Conservation (phyloP, 208 protist genomes). For the Crithidia fasciculata region DNA sequence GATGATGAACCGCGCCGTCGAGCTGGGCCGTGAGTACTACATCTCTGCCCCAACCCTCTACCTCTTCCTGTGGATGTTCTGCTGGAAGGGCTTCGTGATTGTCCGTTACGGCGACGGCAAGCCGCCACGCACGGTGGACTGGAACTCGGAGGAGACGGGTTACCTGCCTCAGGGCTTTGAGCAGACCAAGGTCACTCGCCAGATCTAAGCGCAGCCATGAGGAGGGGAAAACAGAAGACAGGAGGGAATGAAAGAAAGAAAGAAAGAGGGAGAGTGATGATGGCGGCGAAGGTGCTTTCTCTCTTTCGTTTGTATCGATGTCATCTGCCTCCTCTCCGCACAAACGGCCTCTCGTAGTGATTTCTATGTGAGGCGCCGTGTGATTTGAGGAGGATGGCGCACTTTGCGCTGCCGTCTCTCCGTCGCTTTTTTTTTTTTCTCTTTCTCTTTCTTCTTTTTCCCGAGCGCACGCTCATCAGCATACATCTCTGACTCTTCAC, state of each 20-base stretch:
- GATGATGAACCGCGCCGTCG: conserved; percentile 91
- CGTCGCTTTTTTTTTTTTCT: conserved; percentile 1
- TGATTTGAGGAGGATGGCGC: no score
- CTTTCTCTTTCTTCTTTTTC: conserved; percentile 2
- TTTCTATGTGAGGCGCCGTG: no score
- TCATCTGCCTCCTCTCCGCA: no score
- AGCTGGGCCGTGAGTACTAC: conserved; percentile 86
- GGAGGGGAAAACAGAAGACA: neutral
- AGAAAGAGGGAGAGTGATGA: neutral
- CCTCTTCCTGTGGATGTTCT: conserved; percentile 87
- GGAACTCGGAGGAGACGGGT: conserved; percentile 88
- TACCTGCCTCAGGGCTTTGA: conserved; percentile 78
- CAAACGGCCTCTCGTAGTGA: no score
- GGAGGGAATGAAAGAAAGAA: neutral
- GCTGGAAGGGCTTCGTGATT: conserved; percentile 79
- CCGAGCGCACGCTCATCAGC: neutral
- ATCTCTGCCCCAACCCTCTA: conserved; percentile 84
- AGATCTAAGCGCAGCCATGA: conserved; percentile 37
- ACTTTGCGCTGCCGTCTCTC: no score
- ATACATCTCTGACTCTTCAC: no score
- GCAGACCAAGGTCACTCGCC: conserved; percentile 67
- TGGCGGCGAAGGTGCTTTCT: neutral
- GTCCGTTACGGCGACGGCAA: conserved; percentile 84
- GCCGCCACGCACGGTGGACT: conserved; percentile 85
- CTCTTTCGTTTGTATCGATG: no score